phyloP scores from a whole-genome alignment of 2,329 filamentous ascomycete species.

The Lasiodiplodia hormozganensis region DNA sequence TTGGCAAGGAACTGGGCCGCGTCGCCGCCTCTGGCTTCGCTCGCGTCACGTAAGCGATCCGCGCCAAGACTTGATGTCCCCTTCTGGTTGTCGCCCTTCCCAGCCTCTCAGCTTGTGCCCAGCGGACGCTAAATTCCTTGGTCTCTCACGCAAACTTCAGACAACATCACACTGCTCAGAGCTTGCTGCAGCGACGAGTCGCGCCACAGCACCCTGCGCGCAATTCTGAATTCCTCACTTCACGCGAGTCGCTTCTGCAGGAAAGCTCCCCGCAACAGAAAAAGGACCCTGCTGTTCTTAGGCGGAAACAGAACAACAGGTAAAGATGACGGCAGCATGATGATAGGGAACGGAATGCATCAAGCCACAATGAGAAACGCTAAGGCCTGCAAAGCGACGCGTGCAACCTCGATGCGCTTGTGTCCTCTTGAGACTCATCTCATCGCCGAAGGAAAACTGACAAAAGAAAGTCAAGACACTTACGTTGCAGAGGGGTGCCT shows the following conservation, averaged over 20 bases:
- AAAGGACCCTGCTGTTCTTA: not conserved
- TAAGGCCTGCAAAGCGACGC: not conserved
- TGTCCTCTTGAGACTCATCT: not conserved
- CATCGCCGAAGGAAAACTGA: not conserved
- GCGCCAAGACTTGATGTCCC: conserved; percentile 7
- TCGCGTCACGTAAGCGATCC: conserved; percentile 23
- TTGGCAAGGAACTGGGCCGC: conserved; percentile 14
- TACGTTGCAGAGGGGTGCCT: conserved; percentile 3
- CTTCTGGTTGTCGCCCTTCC: not conserved
- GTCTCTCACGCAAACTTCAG: not conserved
- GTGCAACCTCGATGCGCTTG: not conserved
- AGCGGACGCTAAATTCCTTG: conserved; percentile 1
- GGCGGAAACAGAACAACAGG: not conserved
- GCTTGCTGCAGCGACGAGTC: not conserved
- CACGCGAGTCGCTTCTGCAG: not conserved
- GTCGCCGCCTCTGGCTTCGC: conserved; percentile 5
- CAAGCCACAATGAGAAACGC: not conserved
- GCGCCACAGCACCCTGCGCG: too few relatives aligned
- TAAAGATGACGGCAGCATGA: conserved; percentile 26
- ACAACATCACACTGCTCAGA: not conserved
- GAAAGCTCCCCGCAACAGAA: not conserved
- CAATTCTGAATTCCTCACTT: not conserved
- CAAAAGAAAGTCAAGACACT: not conserved
- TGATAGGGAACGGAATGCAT: conserved; percentile 12
- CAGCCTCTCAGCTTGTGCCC: not conserved